Percentiles rank a stretch among this genome's conserved stretches.
Conservation (phyloP, 2,329 filamentous ascomycete species). For the Aspergillus fischeri region DNA sequence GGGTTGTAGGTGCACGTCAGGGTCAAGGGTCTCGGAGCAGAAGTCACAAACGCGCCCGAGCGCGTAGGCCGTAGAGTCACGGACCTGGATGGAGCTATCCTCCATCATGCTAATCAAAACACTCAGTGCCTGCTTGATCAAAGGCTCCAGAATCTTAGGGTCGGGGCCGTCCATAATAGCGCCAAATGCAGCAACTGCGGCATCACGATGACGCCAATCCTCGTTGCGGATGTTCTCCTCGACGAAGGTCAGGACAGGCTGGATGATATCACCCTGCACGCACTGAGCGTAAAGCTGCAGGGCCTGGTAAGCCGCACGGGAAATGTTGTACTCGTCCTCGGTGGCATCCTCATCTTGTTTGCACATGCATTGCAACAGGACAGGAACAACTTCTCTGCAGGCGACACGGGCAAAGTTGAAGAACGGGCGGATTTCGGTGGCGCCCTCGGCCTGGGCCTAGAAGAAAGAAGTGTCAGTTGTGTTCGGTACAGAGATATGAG, state of each 20-base stretch:
- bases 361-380: conserved; percentile 80
- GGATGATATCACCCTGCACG: conserved; percentile 77
- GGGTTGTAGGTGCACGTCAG: conserved; percentile 72
- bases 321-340: conserved; percentile 97
- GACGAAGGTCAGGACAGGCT: conserved; percentile 83
- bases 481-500: not conserved
- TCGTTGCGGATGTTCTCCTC: conserved; percentile 84
- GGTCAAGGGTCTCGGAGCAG: conserved; percentile 87
- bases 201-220: conserved; percentile 93
- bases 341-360: conserved; percentile 97
- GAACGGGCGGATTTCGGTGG: conserved; percentile 81
- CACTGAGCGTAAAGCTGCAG: conserved; percentile 92
- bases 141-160: conserved; percentile 82
- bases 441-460: conserved; percentile 62
- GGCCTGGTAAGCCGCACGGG: conserved; percentile 93
- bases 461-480: conserved; percentile 20
- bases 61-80: conserved; percentile 93
- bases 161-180: conserved; percentile 99
- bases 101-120: conserved; percentile 92
- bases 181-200: conserved; percentile 93
- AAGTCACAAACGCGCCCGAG: conserved; percentile 94
- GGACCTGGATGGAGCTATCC: conserved; percentile 81
- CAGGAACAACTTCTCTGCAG: conserved; percentile 88
- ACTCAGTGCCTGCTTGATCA: conserved; percentile 91
- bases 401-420: conserved; percentile 95